phyloP scores from a whole-genome alignment of 2,329 filamentous ascomycete genomes.

The Bipolaris victoriae region DNA sequence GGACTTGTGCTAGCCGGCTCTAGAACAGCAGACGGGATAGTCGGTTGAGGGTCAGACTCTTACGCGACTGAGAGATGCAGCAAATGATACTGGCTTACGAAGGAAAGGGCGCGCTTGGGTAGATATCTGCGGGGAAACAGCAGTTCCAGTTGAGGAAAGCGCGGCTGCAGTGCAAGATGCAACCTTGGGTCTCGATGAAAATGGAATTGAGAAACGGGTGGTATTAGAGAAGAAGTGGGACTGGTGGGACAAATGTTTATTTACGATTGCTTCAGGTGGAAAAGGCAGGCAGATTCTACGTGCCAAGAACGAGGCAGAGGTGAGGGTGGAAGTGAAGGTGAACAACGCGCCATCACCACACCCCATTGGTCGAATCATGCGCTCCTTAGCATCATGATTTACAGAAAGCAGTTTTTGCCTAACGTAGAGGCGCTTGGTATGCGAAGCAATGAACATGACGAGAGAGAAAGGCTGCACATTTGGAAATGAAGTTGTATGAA shows the following conservation, averaged over 20 bases:
- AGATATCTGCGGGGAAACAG: conserved; percentile 6
- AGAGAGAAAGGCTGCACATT: neutral
- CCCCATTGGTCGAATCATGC: neutral
- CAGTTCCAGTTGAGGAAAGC: neutral
- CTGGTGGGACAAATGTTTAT: conserved; percentile 2
- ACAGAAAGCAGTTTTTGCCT: neutral
- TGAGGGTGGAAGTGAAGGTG: conserved; percentile 24
- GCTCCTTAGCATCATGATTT: neutral
- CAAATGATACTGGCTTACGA: conserved; percentile 1
- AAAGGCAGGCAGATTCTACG: conserved; percentile 8
- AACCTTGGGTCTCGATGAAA: neutral
- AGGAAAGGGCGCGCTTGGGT: conserved; percentile 5
- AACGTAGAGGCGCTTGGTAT: neutral
- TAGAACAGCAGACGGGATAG: conserved; percentile 4
- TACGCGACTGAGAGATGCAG: conserved; percentile 3
- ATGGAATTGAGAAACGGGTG: neutral
- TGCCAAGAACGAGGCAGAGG: conserved; percentile 9
- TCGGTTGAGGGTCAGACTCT: neutral
- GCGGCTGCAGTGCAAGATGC: conserved; percentile 4
- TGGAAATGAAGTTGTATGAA: neutral
- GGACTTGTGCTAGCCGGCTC: neutral
- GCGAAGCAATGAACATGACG: neutral
- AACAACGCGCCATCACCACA: neutral
- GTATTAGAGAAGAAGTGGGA: neutral
- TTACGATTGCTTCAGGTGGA: conserved; percentile 9